phyloP scores from a whole-genome alignment of 495 filamentous ascomycete genomes.

The Hyaloscypha hepaticicola region DNA sequence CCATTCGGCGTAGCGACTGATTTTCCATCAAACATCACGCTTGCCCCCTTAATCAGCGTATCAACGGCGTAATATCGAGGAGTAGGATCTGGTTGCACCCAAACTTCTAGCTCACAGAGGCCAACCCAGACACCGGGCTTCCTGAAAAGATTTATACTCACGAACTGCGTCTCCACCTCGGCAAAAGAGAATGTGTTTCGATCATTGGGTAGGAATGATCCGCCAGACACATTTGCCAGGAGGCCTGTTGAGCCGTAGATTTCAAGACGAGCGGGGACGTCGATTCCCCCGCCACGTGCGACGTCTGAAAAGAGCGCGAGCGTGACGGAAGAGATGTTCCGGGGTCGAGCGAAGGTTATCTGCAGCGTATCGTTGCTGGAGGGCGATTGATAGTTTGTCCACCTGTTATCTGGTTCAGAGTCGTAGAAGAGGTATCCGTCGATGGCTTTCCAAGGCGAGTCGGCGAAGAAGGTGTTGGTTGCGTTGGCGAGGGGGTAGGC shows the following conservation, averaged over 20 bases:
- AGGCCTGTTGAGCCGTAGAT: constrained; percentile 36
- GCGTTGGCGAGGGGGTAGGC: constrained; percentile 39
- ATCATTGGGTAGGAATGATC: constrained; percentile 38
- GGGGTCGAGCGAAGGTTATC: constrained; percentile 41
- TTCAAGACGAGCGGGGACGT: constrained; percentile 35
- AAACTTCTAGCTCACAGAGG: constrained; percentile 41
- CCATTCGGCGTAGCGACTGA: constrained; percentile 34
- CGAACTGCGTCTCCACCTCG: constrained; percentile 31
- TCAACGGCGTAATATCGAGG: constrained; percentile 36
- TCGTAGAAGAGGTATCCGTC: constrained; percentile 47
- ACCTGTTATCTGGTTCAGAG: constrained; percentile 43
- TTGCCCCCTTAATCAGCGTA: constrained; percentile 33
- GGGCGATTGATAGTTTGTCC: constrained; percentile 43
- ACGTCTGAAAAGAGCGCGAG: constrained; percentile 41
- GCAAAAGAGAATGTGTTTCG: constrained; percentile 40
- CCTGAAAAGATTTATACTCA: constrained; percentile 37
- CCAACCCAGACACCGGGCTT: constrained; percentile 32
- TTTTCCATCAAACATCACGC: constrained; percentile 32
- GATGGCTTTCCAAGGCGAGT: constrained; percentile 43
- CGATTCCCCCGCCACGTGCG: constrained; percentile 38
- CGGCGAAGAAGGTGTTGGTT: constrained; percentile 35
- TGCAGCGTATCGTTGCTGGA: constrained; percentile 39
- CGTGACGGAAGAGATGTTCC: constrained; percentile 40
- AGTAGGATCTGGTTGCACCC: constrained; percentile 30
- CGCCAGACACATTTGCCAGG: constrained; percentile 31